Conservation (phyloP, 805 yeast species). For the Nakazawaea ernobii region DNA sequence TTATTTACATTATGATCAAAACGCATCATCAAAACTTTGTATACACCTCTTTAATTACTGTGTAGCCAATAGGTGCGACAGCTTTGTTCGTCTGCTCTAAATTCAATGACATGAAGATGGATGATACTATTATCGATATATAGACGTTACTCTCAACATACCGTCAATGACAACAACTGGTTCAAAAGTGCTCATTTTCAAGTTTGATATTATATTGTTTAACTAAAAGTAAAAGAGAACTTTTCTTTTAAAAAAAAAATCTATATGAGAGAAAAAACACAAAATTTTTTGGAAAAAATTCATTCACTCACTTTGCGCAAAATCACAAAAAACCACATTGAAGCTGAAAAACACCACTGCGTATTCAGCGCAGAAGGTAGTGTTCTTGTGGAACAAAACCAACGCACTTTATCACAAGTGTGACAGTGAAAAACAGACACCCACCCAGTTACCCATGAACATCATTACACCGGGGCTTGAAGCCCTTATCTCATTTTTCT, state of each 20-base stretch:
- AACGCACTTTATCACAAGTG: not conserved
- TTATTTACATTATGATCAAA: too few species aligned
- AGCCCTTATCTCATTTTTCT: not conserved
- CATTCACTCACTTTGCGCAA: not conserved
- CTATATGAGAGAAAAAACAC: not conserved
- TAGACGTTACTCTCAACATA: slow-evolving; percentile 29
- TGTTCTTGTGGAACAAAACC: not conserved
- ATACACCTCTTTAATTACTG: too few species aligned
- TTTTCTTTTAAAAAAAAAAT: slow-evolving; percentile 1
- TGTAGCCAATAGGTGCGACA: too few species aligned
- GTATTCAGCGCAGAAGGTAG: slow-evolving; percentile 13
- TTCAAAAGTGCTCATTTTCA: slow-evolving; percentile 78
- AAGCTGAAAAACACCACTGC: slow-evolving; percentile 7
- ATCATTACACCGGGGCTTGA: slow-evolving; percentile 7
- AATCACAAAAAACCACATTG: not conserved
- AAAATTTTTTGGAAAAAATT: slow-evolving; percentile 7
- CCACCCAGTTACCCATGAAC: not conserved
- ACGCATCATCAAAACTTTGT: too few species aligned
- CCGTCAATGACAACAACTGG: slow-evolving; percentile 98
- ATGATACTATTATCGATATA: not conserved
- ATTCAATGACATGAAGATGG: not conserved
- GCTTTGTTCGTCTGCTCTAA: not conserved
- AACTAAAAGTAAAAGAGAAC: not conserved
- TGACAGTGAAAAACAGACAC: not conserved
- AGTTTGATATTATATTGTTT: slow-evolving; percentile 10